Conservation (phyloP, 2,329 filamentous ascomycete species). For the Pseudogymnoascus sp. region DNA sequence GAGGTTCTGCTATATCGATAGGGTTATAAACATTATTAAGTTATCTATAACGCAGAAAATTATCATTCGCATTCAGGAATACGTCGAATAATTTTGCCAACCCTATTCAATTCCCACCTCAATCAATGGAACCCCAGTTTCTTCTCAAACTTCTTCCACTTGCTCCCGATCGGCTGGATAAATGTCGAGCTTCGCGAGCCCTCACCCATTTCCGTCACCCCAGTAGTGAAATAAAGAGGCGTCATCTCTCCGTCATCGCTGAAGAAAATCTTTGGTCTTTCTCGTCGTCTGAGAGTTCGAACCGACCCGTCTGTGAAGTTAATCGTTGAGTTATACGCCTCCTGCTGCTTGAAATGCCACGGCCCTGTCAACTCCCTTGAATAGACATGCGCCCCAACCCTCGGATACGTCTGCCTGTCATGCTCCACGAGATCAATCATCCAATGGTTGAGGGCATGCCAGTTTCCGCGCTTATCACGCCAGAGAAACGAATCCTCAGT, state of each 20-base stretch:
- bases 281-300: slow-evolving; percentile 36
- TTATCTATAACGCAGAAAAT: too few species aligned
- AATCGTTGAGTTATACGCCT: slow-evolving; percentile 24
- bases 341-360: slow-evolving; percentile 29
- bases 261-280: slow-evolving; percentile 43
- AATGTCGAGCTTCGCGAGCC: slow-evolving; percentile 33
- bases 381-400: slow-evolving; percentile 31
- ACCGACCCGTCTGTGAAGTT: slow-evolving; percentile 35
- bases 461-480: slow-evolving; percentile 32
- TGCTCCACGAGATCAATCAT: slow-evolving; percentile 23
- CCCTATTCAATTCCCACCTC: not conserved
- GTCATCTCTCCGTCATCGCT: slow-evolving; percentile 39
- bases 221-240: slow-evolving; percentile 40
- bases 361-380: slow-evolving; percentile 24
- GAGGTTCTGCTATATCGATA: too few species aligned
- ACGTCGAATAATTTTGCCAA: too few species aligned
- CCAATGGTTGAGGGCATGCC: slow-evolving; percentile 31
- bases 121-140: not conserved
- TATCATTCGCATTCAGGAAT: too few species aligned
- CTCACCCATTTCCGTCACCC: slow-evolving; percentile 36
- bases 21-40: too few species aligned
- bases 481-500: slow-evolving; percentile 32
- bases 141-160: not conserved
- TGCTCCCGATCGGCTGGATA: slow-evolving; percentile 34
- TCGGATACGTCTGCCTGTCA: slow-evolving; percentile 26